Conservation (phyloP, 2,329 filamentous ascomycete genomes). For the Penicillium psychrosexuale region DNA sequence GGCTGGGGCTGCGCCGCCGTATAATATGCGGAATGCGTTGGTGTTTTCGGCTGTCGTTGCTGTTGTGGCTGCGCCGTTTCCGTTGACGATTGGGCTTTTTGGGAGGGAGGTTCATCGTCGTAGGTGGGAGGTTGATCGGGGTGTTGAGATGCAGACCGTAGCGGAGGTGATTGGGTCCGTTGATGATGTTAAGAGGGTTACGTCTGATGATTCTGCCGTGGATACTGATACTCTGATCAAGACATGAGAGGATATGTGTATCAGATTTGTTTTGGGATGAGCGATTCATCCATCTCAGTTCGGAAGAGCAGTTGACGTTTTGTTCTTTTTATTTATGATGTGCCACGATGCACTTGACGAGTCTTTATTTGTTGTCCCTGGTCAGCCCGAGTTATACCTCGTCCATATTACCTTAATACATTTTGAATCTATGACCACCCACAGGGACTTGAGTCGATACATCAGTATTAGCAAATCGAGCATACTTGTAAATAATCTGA, state of each 20-base stretch:
- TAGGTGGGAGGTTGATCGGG: constrained; percentile 42
- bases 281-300: background rate
- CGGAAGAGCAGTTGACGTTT: background rate
- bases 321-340: background rate
- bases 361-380: background rate
- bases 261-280: background rate
- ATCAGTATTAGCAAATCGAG: background rate
- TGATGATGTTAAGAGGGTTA: background rate
- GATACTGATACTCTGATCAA: constrained; percentile 1
- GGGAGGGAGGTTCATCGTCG: constrained; percentile 50
- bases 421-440: background rate
- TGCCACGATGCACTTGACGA: background rate
- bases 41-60: constrained; percentile 76
- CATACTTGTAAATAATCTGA: background rate
- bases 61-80: constrained; percentile 62
- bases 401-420: background rate
- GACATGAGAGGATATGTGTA: background rate
- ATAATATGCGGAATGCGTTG: constrained; percentile 70
- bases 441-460: background rate
- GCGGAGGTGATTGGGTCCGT: background rate
- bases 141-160: constrained; percentile 22
- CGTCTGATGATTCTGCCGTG: background rate
- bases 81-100: constrained; percentile 67
- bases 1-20: constrained; percentile 55
- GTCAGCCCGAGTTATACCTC: background rate